These are phyloP conservation scores for Pisolithus sp. DNA, from an alignment of 768 basidiomycete species.

Conservation along the genomic window DNA sequence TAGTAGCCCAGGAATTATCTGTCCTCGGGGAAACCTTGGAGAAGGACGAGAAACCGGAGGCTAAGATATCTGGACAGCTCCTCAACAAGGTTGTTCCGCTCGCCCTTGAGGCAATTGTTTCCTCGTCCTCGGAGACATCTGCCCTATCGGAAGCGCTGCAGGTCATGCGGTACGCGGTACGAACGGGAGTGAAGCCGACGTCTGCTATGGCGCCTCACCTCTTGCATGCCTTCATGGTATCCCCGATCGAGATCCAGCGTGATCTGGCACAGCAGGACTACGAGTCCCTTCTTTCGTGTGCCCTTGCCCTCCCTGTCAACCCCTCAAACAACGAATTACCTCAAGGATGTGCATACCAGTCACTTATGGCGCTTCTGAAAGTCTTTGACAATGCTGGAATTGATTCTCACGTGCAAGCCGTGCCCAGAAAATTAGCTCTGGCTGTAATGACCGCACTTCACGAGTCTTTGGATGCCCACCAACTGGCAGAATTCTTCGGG, in stretches of 20 bases:
- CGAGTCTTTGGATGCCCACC: constrained; percentile 7
- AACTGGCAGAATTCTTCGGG: constrained; percentile 20
- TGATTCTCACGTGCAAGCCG: constrained; percentile 16
- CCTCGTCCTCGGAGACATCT: neutral
- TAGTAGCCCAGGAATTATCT: constrained; percentile 1
- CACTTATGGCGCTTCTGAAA: constrained; percentile 38
- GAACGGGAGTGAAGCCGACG: constrained; percentile 28
- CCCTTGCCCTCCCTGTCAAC: constrained; percentile 24
- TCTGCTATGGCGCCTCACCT: constrained; percentile 32
- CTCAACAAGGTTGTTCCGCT: constrained; percentile 13
- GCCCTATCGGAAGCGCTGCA: constrained; percentile 6
- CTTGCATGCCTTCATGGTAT: constrained; percentile 41
- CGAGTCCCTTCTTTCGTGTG: constrained; percentile 37
- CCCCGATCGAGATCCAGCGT: constrained; percentile 22
- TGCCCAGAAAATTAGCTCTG: constrained; percentile 16
- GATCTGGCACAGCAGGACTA: constrained; percentile 38
- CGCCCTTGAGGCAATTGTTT: constrained; percentile 11
- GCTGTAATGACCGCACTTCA: constrained; percentile 21
- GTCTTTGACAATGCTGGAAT: constrained; percentile 31
- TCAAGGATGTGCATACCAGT: constrained; percentile 30
- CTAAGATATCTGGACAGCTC: constrained; percentile 10
- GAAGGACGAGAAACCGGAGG: neutral
- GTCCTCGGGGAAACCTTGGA: neutral
- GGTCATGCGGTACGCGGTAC: constrained; percentile 25
- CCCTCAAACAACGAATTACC: constrained; percentile 8